These are phyloP conservation scores for Nicotiana benthamiana DNA, from an alignment of 257 asterid genomes.

Conservation along the genomic window DNA sequence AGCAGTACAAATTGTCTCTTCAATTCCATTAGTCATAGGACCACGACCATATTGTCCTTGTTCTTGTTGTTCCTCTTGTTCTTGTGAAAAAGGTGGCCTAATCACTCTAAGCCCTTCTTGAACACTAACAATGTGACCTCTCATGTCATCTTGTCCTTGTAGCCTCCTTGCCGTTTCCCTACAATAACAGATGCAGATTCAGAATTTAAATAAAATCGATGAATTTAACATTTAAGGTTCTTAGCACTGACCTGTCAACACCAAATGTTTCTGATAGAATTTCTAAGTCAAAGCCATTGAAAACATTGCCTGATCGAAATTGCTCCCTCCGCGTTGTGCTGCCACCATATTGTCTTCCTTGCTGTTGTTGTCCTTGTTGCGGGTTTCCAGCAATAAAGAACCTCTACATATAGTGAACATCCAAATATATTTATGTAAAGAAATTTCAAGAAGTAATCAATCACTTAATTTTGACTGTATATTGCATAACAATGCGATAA, in stretches of 20 bases:
- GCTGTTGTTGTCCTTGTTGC: not conserved
- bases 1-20: constrained; percentile 55
- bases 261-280: not conserved
- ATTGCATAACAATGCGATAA: no score
- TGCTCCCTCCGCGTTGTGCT: not conserved
- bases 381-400: constrained; percentile 52
- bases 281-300: not conserved
- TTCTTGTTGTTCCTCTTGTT: not conserved
- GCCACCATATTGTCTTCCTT: not conserved
- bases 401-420: constrained; percentile 20
- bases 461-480: not conserved
- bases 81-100: constrained; percentile 30
- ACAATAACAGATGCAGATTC: not conserved
- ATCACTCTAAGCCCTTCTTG: constrained; percentile 25
- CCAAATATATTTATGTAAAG: not conserved
- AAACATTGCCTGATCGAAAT: constrained; percentile 3
- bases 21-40: constrained; percentile 31
- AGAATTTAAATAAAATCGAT: not conserved
- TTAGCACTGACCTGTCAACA: not conserved
- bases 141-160: not conserved
- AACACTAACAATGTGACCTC: not conserved
- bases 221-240: not conserved
- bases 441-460: not conserved
- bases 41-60: not conserved
- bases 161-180: not conserved